Conservation (phyloP, 1,284 basidiomycete genomes). For the Irpex sp. region DNA sequence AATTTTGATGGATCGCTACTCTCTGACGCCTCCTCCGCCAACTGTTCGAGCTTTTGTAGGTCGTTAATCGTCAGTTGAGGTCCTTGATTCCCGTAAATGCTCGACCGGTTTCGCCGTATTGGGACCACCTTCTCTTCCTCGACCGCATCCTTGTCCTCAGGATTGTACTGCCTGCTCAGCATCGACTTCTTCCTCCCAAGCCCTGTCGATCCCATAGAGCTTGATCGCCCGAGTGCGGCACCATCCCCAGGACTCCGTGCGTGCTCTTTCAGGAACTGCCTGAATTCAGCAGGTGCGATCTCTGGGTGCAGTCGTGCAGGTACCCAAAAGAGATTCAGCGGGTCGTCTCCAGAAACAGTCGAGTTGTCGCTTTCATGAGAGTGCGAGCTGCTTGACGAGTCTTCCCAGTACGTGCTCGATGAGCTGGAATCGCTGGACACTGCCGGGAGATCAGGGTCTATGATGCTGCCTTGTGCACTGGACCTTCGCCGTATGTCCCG, state of each 20-base stretch:
- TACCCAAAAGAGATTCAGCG: conserved; percentile 94
- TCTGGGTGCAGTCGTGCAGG: conserved; percentile 96
- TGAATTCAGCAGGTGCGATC: conserved; percentile 94
- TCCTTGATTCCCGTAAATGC: conserved; percentile 56
- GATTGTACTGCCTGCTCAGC: conserved; percentile 87
- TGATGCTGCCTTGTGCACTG: conserved; percentile 60
- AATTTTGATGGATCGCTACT: conserved; percentile 85
- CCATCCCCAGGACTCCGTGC: conserved; percentile 61
- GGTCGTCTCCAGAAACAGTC: conserved; percentile 53
- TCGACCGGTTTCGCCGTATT: conserved; percentile 62
- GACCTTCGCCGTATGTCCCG: conserved; percentile 82
- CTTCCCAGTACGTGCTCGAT: conserved; percentile 50
- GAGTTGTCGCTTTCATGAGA: conserved; percentile 38
- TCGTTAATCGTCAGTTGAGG: conserved; percentile 88
- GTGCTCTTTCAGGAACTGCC: conserved; percentile 93
- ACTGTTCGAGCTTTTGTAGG: conserved; percentile 87
- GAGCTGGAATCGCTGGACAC: conserved; percentile 52
- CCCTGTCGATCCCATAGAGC: conserved; percentile 34
- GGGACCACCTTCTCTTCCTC: conserved; percentile 65
- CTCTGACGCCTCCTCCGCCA: conserved; percentile 85
- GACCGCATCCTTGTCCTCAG: conserved; percentile 63
- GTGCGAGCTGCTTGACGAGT: conserved; percentile 43
- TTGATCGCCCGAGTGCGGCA: conserved; percentile 32
- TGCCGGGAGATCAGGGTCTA: conserved; percentile 86
- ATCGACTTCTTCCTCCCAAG: conserved; percentile 83